Conservation (phyloP, 371 early-diverging fungal species). For the Syncephalis fuscata region DNA sequence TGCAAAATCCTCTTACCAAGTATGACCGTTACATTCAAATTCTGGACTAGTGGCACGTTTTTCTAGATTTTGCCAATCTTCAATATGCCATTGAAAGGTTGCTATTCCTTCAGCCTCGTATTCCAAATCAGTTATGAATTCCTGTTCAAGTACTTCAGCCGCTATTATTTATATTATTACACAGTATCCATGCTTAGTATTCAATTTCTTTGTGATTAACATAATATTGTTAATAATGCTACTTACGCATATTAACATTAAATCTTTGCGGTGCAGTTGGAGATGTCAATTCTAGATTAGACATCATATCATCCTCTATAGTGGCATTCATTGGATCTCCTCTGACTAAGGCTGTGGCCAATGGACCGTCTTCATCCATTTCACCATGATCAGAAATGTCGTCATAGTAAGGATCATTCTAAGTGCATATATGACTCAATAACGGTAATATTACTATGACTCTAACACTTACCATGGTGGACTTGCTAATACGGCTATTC, state of each 20-base stretch:
- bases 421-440: no score
- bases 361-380: no score
- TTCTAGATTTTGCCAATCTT: constrained; percentile 30
- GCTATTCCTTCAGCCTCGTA: constrained; percentile 24
- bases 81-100: constrained; percentile 36
- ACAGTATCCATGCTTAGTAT: neutral
- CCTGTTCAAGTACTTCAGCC: no score
- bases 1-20: constrained; percentile 20
- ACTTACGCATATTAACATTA: neutral
- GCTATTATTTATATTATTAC: no score
- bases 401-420: no score
- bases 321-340: no score
- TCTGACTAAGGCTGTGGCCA: no score
- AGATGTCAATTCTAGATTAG: neutral
- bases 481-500: no score
- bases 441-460: no score
- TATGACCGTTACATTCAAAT: constrained; percentile 34
- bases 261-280: neutral
- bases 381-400: no score
- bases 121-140: constrained; percentile 17
- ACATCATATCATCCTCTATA: no score
- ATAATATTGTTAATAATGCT: neutral
- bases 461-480: no score
- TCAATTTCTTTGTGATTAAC: neutral
- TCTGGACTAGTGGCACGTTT: constrained; percentile 28